A percentile compares a stretch with the other conserved stretches of the same genome.
Conservation (phyloP, 768 basidiomycete species). For the Coprinopsis sp. region DNA sequence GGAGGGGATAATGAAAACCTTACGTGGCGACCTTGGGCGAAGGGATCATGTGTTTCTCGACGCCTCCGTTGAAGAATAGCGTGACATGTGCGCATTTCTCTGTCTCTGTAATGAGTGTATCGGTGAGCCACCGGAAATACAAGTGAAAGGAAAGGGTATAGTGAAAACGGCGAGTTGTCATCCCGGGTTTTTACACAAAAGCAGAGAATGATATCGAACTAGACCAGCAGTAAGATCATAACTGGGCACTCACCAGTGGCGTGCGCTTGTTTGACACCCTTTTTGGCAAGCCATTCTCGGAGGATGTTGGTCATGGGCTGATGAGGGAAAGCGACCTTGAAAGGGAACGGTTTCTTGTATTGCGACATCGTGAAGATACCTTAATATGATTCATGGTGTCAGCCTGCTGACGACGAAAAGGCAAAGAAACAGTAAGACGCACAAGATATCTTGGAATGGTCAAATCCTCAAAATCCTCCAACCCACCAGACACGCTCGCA, state of each 20-base stretch:
- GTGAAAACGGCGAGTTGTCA: no score
- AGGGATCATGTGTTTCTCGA: slow-evolving; percentile 90
- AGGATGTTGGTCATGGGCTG: slow-evolving; percentile 92
- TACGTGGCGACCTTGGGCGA: slow-evolving; percentile 87
- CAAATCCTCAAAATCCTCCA: slow-evolving; percentile 82
- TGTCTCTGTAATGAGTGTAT: slow-evolving; percentile 51
- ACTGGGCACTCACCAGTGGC: slow-evolving; percentile 63
- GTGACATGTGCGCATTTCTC: slow-evolving; percentile 98
- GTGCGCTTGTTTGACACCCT: slow-evolving; percentile 82
- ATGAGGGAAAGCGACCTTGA: slow-evolving; percentile 89
- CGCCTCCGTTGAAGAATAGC: slow-evolving; percentile 97
- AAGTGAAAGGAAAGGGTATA: neutral
- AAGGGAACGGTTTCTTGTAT: slow-evolving; percentile 89
- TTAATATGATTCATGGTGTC: slow-evolving; percentile 33
- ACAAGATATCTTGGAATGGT: slow-evolving; percentile 78
- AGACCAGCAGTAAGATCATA: no score
- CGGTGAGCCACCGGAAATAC: neutral
- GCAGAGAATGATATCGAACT: no score
- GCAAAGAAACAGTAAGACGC: slow-evolving; percentile 20
- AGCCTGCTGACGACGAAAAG: neutral
- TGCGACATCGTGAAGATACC: slow-evolving; percentile 90
- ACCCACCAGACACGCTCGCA: slow-evolving; percentile 69
- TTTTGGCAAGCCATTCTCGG: slow-evolving; percentile 81
- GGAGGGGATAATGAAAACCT: no score
- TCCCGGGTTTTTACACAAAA: no score